phyloP scores from a whole-genome alignment of 73 alveolate species.

The Paraurostyla sp. region DNA sequence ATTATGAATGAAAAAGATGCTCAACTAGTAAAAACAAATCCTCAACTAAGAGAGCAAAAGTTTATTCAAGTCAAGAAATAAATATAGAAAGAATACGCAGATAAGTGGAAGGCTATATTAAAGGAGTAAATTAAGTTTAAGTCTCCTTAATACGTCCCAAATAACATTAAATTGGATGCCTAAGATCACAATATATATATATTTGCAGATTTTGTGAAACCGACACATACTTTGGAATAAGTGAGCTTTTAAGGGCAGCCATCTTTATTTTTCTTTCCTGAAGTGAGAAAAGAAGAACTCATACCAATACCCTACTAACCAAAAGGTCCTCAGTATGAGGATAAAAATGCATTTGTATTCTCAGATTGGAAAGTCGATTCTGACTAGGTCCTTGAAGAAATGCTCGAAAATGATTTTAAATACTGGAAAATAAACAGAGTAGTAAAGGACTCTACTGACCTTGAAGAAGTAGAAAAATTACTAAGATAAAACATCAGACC shows the following conservation, averaged over 20 bases:
- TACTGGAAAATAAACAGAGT: slow-evolving; percentile 64
- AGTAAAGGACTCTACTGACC: slow-evolving; percentile 43
- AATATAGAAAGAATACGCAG: not conserved
- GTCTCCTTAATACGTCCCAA: not conserved
- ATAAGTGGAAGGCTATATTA: not conserved
- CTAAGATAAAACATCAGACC: not conserved
- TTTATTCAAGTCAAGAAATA: not conserved
- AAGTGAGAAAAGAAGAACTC: slow-evolving; percentile 15
- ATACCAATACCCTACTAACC: not conserved
- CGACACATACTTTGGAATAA: not conserved
- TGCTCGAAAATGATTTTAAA: slow-evolving; percentile 39
- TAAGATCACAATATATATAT: not conserved
- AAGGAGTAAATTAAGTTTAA: not conserved
- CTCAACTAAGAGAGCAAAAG: not conserved
- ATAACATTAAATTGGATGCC: not conserved
- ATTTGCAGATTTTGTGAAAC: slow-evolving; percentile 35
- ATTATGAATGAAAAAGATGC: not conserved
- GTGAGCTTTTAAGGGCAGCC: not conserved
- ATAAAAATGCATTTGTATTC: slow-evolving; percentile 56
- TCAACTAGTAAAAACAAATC: not conserved
- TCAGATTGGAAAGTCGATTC: slow-evolving; percentile 76
- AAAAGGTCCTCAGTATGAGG: slow-evolving; percentile 18
- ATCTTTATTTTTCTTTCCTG: not conserved
- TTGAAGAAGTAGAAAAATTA: not conserved
- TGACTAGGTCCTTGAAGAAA: slow-evolving; percentile 15